Percentiles rank a stretch among this genome's conserved stretches.
Evolutionary conservation across 495 filamentous ascomycete species (phyloP).

Genomic region (Tuber magnatum): DNA sequence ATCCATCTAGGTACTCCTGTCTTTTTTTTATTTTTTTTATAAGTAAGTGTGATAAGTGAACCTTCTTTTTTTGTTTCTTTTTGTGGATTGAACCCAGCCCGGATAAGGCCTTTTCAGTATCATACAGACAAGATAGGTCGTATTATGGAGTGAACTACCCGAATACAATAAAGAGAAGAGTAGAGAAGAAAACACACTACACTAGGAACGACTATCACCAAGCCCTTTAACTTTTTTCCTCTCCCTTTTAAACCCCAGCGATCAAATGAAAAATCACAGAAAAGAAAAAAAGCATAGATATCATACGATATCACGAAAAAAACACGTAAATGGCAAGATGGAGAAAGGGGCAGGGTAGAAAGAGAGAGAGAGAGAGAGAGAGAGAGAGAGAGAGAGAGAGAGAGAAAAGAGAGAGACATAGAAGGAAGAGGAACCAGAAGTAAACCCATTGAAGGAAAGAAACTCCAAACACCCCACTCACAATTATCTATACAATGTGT

Average conservation of each 20-base stretch:
- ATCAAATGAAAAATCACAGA: constrained; percentile 8
- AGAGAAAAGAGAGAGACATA: constrained; percentile 5
- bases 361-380: constrained; percentile 2
- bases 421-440: constrained; percentile 10
- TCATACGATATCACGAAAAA: constrained; percentile 17
- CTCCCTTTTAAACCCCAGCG: constrained; percentile 1
- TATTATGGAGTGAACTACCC: neutral
- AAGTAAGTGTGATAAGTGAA: too few relatives aligned
- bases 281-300: constrained; percentile 2
- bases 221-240: neutral
- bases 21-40: too few relatives aligned
- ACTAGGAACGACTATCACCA: neutral
- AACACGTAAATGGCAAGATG: constrained; percentile 23
- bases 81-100: too few relatives aligned
- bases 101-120: too few relatives aligned
- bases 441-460: constrained; percentile 1
- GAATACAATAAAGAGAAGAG: neutral
- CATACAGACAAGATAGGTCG: too few relatives aligned
- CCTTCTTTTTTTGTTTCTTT: too few relatives aligned
- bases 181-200: neutral
- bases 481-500: constrained; percentile 18
- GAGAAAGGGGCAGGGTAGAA: constrained; percentile 4
- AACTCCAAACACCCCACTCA: constrained; percentile 31
- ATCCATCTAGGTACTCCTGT: too few relatives aligned
- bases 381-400: constrained; percentile 8